Evolutionary conservation across 352 stramenopile genomes (phyloP), one percentile per base, ranked within the genome.

Genomic region (Phytophthora uliginosa): DNA sequence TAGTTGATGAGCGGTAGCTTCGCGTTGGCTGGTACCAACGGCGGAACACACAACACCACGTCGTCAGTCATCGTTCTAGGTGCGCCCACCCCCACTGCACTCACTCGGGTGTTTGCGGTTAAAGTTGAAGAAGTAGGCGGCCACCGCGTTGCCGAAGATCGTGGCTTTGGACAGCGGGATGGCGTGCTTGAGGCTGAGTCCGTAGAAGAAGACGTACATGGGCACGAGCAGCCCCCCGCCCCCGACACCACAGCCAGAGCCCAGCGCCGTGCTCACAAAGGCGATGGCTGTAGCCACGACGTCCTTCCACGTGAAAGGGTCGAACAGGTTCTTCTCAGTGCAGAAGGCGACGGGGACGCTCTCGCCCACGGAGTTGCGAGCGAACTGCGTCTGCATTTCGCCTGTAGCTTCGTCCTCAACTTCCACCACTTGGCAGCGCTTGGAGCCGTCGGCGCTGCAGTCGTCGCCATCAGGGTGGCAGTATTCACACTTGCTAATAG

Each of bases 121-220:
- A 51, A 92, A 81, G 76, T 99, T 99, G 60, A 98, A 90, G 36
- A 98, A 51, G 58, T 97, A 99, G 66, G 98, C 99, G 22, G 96
- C 98, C 34, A 99, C 75, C 7, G 97, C 95, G 45, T 98, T 98
- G 71, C 97, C 98, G 66, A 99, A 98, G 50, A 99, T 99, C 9
- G 97, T 99, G 38, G 98, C 91, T 62, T 99, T 99, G 36, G 90
- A 98, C 28, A 99, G 81, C 28, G 98, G 97, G 61, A 99, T 99
- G 55, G 98, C 98, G 71, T 98, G 92, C 73, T 99, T 99, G n/a
- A 97, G 88, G 22, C 83, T 92, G 13, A 96, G 64, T 6, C 92
- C 90, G 55, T 99, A 92, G 24, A 99, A 89, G 12, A 99, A 89
- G 66, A 99, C 99, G 81, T 98, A 99, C 67, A 99, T 92, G 4